phyloP scores from a whole-genome alignment of 148 eudicot species.

The Selenicereus undatus region DNA sequence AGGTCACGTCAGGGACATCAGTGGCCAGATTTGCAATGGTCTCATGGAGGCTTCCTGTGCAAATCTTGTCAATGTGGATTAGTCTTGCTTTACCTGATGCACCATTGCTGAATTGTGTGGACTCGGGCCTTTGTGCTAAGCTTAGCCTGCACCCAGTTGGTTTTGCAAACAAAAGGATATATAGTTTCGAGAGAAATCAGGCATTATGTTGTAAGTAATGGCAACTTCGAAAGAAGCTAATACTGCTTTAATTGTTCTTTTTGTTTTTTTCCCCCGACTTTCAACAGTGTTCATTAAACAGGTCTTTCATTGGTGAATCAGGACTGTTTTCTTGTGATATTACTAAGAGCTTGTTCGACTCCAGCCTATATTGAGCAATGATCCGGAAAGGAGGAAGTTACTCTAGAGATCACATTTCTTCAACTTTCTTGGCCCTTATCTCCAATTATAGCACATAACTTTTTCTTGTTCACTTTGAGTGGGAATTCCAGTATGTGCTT shows the following conservation, averaged over 20 bases:
- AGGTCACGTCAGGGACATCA: conserved; percentile 86
- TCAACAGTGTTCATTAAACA: neutral
- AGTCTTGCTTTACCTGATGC: conserved; percentile 13
- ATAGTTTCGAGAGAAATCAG: neutral
- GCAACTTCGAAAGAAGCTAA: neutral
- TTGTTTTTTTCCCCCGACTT: neutral
- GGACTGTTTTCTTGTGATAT: neutral
- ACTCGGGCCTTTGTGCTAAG: neutral
- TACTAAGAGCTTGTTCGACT: neutral
- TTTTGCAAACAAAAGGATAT: neutral
- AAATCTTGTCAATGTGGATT: conserved; percentile 22
- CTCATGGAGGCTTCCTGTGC: conserved; percentile 78
- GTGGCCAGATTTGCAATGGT: conserved; percentile 88
- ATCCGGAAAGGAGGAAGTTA: too few species aligned
- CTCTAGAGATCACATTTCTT: too few species aligned
- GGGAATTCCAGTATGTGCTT: too few species aligned
- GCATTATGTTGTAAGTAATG: neutral
- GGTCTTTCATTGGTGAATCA: neutral
- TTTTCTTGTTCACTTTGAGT: too few species aligned
- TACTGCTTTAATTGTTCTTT: too few species aligned
- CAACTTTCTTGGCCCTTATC: too few species aligned
- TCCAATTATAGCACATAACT: too few species aligned
- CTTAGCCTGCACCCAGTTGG: neutral
- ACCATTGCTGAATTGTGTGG: neutral
- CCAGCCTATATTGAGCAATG: conserved; percentile 31